Evolutionary conservation across 768 basidiomycete genomes (phyloP).

Genomic region (Suillus placidus): DNA sequence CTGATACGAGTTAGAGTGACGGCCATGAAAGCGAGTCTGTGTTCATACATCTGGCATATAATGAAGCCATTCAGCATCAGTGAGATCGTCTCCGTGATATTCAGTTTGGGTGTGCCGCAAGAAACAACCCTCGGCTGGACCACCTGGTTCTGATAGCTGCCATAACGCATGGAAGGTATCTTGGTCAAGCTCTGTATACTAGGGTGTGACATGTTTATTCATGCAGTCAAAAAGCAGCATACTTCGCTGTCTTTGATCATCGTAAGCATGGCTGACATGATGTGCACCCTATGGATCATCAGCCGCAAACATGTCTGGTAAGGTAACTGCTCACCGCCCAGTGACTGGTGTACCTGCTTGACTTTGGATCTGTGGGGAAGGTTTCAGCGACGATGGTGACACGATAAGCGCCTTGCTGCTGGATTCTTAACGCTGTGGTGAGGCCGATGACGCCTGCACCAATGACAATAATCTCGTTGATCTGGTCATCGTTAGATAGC

Average conservation of each 20-base stretch:
- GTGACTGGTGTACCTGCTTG: conserved; percentile 75
- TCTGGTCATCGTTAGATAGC: background rate
- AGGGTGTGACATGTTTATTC: background rate
- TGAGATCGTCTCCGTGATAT: conserved; percentile 47
- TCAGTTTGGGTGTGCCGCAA: conserved; percentile 65
- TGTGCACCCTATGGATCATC: conserved; percentile 65
- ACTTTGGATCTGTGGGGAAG: conserved; percentile 72
- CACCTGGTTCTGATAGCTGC: conserved; percentile 64
- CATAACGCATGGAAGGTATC: conserved; percentile 79
- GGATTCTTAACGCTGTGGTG: conserved; percentile 72
- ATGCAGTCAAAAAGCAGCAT: conserved; percentile 17
- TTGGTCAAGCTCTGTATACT: conserved; percentile 57
- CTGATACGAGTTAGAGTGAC: conserved; percentile 21
- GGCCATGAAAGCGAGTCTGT: conserved; percentile 9
- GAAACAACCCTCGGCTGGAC: conserved; percentile 61
- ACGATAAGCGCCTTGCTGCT: conserved; percentile 59
- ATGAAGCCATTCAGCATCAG: conserved; percentile 40
- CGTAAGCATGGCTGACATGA: conserved; percentile 62
- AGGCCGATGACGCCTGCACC: conserved; percentile 74
- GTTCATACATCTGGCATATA: conserved; percentile 56
- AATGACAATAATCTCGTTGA: conserved; percentile 39
- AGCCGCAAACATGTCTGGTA: background rate
- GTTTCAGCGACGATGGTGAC: conserved; percentile 74
- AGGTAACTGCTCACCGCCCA: conserved; percentile 66
- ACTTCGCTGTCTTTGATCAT: conserved; percentile 61